phyloP scores from a whole-genome alignment of 345 rosid genomes.

The Lepidium didymum region DNA sequence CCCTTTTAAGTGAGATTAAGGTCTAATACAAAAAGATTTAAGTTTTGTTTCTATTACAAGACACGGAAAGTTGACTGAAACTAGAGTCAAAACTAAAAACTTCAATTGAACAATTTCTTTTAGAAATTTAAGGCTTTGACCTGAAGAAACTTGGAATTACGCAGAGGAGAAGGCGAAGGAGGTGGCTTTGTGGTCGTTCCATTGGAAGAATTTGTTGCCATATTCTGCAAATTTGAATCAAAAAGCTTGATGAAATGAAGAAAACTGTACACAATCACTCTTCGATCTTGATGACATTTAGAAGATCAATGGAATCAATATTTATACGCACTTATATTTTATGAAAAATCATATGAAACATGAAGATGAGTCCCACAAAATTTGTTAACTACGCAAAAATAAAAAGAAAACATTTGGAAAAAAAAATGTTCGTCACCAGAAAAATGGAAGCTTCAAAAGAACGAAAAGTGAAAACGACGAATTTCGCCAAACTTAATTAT shows the following conservation, averaged over 20 bases:
- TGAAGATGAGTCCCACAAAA: slow-evolving; percentile 25
- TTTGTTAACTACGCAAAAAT: slow-evolving; percentile 7
- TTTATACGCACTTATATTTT: slow-evolving; percentile 30
- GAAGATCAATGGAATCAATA: slow-evolving; percentile 4
- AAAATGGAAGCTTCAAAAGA: slow-evolving; percentile 35
- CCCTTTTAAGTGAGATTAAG: neutral
- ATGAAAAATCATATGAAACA: neutral
- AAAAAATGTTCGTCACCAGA: neutral
- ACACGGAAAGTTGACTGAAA: neutral
- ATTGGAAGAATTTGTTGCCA: slow-evolving; percentile 46
- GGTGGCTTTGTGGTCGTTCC: slow-evolving; percentile 66
- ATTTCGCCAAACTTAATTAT: slow-evolving; percentile 30
- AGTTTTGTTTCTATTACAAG: neutral
- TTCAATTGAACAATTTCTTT: no score
- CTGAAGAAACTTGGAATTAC: slow-evolving; percentile 86
- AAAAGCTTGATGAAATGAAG: neutral
- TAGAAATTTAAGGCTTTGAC: slow-evolving; percentile 19
- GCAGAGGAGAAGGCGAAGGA: slow-evolving; percentile 85
- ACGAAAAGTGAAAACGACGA: slow-evolving; percentile 37
- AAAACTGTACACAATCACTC: slow-evolving; percentile 4
- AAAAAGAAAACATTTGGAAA: neutral
- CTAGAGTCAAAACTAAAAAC: neutral
- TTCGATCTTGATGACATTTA: slow-evolving; percentile 27
- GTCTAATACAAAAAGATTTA: neutral
- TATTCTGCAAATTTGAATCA: slow-evolving; percentile 33